phyloP scores from a whole-genome alignment of 352 stramenopile genomes.

The Phytophthora foliorum region DNA sequence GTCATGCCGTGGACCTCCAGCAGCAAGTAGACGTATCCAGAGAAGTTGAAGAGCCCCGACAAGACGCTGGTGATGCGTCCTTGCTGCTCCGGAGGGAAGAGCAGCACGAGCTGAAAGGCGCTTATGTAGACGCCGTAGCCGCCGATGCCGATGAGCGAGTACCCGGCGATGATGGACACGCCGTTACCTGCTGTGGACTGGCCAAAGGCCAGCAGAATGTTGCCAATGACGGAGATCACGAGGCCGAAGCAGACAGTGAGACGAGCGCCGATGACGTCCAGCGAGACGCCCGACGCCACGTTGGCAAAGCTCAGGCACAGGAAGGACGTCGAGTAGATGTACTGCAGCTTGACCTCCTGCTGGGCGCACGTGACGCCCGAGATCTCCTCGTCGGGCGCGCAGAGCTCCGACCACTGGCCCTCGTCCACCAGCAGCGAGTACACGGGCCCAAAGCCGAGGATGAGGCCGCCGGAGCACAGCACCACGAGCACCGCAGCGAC shows the following conservation, averaged over 20 bases:
- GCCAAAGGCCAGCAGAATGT: conserved; percentile 51
- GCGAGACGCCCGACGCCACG: conserved; percentile 50
- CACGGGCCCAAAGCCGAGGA: conserved; percentile 60
- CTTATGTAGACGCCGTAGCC: conserved; percentile 57
- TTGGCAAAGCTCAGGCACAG: conserved; percentile 59
- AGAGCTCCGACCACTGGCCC: conserved; percentile 57
- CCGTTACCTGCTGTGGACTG: conserved; percentile 45
- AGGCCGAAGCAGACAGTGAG: conserved; percentile 46
- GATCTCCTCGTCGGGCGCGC: conserved; percentile 25
- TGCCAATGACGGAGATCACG: conserved; percentile 53
- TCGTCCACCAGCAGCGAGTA: conserved; percentile 60
- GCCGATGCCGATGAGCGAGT: conserved; percentile 52
- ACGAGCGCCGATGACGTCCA: conserved; percentile 58
- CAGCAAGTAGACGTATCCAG: conserved; percentile 61
- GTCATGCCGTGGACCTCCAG: conserved; percentile 53
- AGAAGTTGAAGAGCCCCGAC: conserved; percentile 63
- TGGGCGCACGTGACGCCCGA: conserved; percentile 44
- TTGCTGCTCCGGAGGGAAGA: conserved; percentile 47
- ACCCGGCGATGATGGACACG: conserved; percentile 52
- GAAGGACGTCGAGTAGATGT: conserved; percentile 63
- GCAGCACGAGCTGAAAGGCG: conserved; percentile 61
- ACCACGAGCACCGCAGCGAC: conserved; percentile 41
- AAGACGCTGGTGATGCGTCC: conserved; percentile 53
- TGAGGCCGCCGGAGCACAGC: conserved; percentile 48
- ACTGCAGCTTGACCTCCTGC: conserved; percentile 61